phyloP scores from a whole-genome alignment of 176 grass and related monocot species.

The Triticum dicoccoides region DNA sequence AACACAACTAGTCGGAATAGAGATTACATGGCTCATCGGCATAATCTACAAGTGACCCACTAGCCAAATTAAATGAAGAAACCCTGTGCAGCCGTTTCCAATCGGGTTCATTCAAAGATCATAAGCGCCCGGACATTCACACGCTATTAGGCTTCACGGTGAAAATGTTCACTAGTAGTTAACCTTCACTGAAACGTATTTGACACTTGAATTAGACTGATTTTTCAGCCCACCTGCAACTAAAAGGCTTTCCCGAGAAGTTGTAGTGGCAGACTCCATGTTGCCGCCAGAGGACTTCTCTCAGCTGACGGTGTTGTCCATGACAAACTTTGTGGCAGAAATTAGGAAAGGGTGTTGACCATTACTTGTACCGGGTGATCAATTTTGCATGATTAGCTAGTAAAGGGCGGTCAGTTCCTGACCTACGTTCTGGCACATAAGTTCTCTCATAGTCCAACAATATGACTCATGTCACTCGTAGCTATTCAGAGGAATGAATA shows the following conservation, averaged over 20 bases:
- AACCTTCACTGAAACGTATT: too few relatives aligned
- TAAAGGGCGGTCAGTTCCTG: background rate
- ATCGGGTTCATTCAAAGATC: too few relatives aligned
- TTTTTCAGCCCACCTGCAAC: slow-evolving; percentile 68
- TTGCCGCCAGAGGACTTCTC: slow-evolving; percentile 44
- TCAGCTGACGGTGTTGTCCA: slow-evolving; percentile 63
- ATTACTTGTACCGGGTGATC: background rate
- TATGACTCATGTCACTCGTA: background rate
- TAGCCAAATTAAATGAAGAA: too few relatives aligned
- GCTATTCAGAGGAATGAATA: background rate
- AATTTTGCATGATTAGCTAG: background rate
- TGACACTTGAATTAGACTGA: background rate
- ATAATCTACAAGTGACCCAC: too few relatives aligned
- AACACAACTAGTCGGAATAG: too few relatives aligned
- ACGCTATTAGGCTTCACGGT: too few relatives aligned
- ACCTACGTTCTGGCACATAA: background rate
- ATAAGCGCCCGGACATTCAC: too few relatives aligned
- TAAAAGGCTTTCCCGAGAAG: slow-evolving; percentile 68
- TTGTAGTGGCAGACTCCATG: slow-evolving; percentile 19
- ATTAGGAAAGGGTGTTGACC: slow-evolving; percentile 39
- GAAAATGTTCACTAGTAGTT: too few relatives aligned
- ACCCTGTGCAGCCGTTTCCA: too few relatives aligned
- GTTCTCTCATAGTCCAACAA: background rate
- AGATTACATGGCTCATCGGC: too few relatives aligned
- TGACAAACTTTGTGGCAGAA: slow-evolving; percentile 80